Percentiles rank a stretch among this genome's conserved stretches.
These are phyloP conservation scores for Chaetoceros muelleri DNA, from an alignment of 108 stramenopile species.

Conservation along the genomic window DNA sequence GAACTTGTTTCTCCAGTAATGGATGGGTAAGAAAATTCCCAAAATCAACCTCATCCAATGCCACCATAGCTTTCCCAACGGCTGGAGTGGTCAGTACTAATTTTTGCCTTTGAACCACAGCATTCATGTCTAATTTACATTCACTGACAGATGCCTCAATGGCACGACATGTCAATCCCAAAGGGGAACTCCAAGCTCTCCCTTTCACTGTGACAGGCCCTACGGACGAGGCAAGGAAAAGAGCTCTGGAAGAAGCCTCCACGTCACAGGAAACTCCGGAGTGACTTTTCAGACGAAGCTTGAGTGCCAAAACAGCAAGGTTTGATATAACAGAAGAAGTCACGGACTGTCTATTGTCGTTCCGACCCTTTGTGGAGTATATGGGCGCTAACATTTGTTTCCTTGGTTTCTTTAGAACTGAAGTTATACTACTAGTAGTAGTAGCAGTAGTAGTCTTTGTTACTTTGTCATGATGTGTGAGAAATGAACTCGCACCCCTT, in stretches of 20 bases:
- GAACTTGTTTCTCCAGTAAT: slow-evolving; percentile 26
- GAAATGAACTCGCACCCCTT: too few species aligned
- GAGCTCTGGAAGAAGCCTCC: slow-evolving; percentile 14
- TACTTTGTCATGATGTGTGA: too few species aligned
- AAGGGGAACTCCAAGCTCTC: slow-evolving; percentile 24
- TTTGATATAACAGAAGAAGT: slow-evolving; percentile 37
- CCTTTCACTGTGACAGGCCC: slow-evolving; percentile 53
- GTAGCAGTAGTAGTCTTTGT: too few species aligned
- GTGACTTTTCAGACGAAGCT: slow-evolving; percentile 26
- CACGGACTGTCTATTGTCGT: slow-evolving; percentile 6
- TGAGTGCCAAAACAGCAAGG: slow-evolving; percentile 36
- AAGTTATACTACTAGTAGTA: too few species aligned
- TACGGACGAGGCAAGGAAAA: slow-evolving; percentile 19
- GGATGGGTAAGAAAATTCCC: slow-evolving; percentile 53
- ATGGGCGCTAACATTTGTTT: too few species aligned
- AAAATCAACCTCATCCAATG: slow-evolving; percentile 38
- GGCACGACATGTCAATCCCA: slow-evolving; percentile 42
- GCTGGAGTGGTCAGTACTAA: slow-evolving; percentile 34
- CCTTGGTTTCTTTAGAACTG: too few species aligned
- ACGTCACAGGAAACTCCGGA: slow-evolving; percentile 40
- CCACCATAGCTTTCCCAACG: slow-evolving; percentile 35
- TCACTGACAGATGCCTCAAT: slow-evolving; percentile 41
- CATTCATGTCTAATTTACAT: slow-evolving; percentile 36
- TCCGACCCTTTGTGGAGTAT: too few species aligned
- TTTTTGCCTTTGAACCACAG: slow-evolving; percentile 25